Base-by-base conservation (phyloP, 164 flowering plant species). In the Amborella trichopoda region DNA sequence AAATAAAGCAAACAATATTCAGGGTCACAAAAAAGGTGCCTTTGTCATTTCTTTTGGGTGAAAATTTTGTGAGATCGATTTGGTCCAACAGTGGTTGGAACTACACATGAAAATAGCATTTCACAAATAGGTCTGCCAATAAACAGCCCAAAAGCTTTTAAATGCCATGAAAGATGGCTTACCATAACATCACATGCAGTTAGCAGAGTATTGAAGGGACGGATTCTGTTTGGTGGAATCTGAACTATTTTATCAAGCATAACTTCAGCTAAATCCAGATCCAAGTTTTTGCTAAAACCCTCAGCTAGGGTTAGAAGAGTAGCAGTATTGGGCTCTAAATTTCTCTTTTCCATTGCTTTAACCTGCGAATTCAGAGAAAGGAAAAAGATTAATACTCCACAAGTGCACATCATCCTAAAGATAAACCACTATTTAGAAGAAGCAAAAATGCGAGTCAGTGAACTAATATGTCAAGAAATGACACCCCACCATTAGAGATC, bases 241-340 rank as follows among this genome's bases (percentile, higher is more conserved):
- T 53, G 54, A 22, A 66, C 64, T 34, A 79, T 62, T 61, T 72
- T 75, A 59, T 75, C 66, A 59, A 91, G 66, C 42, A 83, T 59
- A 42, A 63, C 56, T 61, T 78, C 93, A 24, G 98, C 96, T 36
- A 78, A 69, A 58, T 81, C 83, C 58, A 91, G 64, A 40, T 81
- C 64, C 25, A 81, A 65, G 13, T 39, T 73, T 66, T 55, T 69
- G 64, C 96, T 71, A 70, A 77, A 83, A 51, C 68, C 52, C 2
- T 69, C 43, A 23, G 96, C 72, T 48, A 87, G 64, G 41, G 67
- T 63, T 40, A 80, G 78, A 56, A 86, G 75, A 40, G 87, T 81
- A 37, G 76, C 63, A 67, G 62, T 66, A 61, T 44, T 49, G 11
- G 85, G 94, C 75, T 75, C 77, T 68, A 83, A 20, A 20, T 69